These are phyloP conservation scores for Pythium vanterpoolii DNA, from an alignment of 352 stramenopile species.

Conservation along the genomic window DNA sequence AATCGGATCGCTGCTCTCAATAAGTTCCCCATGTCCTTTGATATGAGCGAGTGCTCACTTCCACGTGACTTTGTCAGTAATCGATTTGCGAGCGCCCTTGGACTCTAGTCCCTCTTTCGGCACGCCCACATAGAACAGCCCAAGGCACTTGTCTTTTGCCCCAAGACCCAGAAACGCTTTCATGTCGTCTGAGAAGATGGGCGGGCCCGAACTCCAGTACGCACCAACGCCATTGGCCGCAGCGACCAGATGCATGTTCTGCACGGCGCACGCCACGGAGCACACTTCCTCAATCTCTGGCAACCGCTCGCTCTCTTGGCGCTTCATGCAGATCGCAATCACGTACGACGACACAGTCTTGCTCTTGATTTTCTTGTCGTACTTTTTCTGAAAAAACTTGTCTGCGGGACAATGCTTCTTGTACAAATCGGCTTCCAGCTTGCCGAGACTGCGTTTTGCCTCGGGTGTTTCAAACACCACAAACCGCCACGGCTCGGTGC, in stretches of 20 bases:
- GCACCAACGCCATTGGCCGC: constrained; percentile 61
- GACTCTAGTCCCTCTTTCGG: constrained; percentile 45
- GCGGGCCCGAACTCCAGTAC: constrained; percentile 82
- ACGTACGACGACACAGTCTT: constrained; percentile 71
- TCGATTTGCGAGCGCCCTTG: constrained; percentile 59
- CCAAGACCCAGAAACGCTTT: constrained; percentile 71
- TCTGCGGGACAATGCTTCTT: constrained; percentile 51
- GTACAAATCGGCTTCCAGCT: constrained; percentile 70
- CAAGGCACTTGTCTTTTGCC: constrained; percentile 75
- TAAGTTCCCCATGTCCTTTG: background rate
- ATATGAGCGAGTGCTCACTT: constrained; percentile 13
- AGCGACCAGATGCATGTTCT: constrained; percentile 82
- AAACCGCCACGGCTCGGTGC: constrained; percentile 84
- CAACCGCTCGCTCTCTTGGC: constrained; percentile 74
- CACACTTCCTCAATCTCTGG: constrained; percentile 82
- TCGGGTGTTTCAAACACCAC: constrained; percentile 62
- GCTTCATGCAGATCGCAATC: constrained; percentile 87
- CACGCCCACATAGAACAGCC: constrained; percentile 82
- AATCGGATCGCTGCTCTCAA: background rate
- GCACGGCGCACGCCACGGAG: constrained; percentile 68
- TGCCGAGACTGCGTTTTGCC: constrained; percentile 45
- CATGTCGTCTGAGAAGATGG: constrained; percentile 72
- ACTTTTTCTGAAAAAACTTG: constrained; percentile 76
- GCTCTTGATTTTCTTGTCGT: constrained; percentile 73
- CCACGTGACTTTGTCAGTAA: constrained; percentile 68